Evolutionary conservation across 768 basidiomycete genomes (phyloP), one percentile per base, ranked within the genome.

Genomic region (Naganishia kalamii): DNA sequence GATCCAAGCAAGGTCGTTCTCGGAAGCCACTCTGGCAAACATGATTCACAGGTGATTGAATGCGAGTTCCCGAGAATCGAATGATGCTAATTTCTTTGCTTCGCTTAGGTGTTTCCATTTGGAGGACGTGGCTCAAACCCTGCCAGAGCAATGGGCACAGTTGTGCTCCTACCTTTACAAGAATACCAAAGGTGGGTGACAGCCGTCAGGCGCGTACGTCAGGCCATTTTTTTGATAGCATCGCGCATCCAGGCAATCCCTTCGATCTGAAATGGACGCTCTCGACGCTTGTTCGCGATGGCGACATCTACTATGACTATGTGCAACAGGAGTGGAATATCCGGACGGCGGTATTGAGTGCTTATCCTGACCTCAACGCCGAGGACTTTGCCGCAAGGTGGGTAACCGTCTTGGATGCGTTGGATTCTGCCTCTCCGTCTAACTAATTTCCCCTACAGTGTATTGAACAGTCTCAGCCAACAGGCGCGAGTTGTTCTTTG

Each of bases 131-230:
- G 23, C 54, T 11, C 17, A 21, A 37, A 33, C 37, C 23, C 54
- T 57, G 11, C 54, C 54, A 3, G 54, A 57, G 21, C 54, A 57
- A 27, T 57, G 54, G 54, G 54, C 33, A 5, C 60, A 41, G 23
- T 47, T 74, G 25, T 66, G 49, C 3, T 59, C 47, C 17, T 65
- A 70, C 17, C 50, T 74, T 0, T 66, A 60, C 51, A 66, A 67
- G 15, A 68, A 70, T 35, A 71, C 72, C 1, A 59, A 37, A 44
- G 72, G 72, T n/a, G 62, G 37, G 43, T 44, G 19, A n/a, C 43
- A 5, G 7, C 8, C 17, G 7, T 40, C 37, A n/a, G n/a, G n/a
- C n/a, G n/a, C n/a, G n/a, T n/a, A n/a, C n/a, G n/a, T n/a, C n/a
- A n/a, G n/a, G n/a, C n/a, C n/a, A n/a, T n/a, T n/a, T n/a, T n/a